Conservation (phyloP, 164 flowering plant species). For the Kalanchoe fedtschenkoi region DNA sequence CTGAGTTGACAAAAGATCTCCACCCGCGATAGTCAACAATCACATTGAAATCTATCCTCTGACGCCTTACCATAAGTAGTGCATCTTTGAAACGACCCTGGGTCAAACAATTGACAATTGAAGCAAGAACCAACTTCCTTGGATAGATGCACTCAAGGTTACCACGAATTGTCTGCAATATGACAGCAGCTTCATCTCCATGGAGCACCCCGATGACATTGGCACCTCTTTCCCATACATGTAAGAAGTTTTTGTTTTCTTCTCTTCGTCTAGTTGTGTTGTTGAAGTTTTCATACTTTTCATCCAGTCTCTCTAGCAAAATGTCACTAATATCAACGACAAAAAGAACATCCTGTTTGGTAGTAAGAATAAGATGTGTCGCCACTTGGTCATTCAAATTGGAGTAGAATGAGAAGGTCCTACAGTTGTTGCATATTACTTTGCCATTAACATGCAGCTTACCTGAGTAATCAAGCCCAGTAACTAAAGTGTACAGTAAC, state of each 20-base stretch:
- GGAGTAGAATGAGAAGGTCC: slow-evolving; percentile 77
- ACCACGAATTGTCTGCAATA: slow-evolving; percentile 77
- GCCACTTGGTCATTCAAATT: slow-evolving; percentile 36
- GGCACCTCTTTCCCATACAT: slow-evolving; percentile 92
- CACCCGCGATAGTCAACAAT: slow-evolving; percentile 80
- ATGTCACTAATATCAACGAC: slow-evolving; percentile 50
- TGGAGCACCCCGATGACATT: slow-evolving; percentile 69
- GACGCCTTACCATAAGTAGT: slow-evolving; percentile 80
- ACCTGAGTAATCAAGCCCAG: slow-evolving; percentile 68
- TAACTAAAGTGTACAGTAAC: slow-evolving; percentile 32
- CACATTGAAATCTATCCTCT: slow-evolving; percentile 83
- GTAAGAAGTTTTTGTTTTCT: slow-evolving; percentile 36
- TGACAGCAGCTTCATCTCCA: slow-evolving; percentile 84
- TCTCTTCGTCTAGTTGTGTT: slow-evolving; percentile 27
- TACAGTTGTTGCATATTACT: slow-evolving; percentile 69
- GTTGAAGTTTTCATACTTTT: slow-evolving; percentile 42
- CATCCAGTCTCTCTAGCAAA: slow-evolving; percentile 32
- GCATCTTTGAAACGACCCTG: slow-evolving; percentile 81
- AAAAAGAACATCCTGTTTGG: slow-evolving; percentile 77
- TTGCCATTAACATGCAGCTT: slow-evolving; percentile 51
- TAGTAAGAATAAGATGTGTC: slow-evolving; percentile 71
- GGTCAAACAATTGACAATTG: slow-evolving; percentile 70
- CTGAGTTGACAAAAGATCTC: slow-evolving; percentile 51
- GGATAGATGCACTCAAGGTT: slow-evolving; percentile 88
- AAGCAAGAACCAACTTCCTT: slow-evolving; percentile 70